Evolutionary conservation across 2,329 filamentous ascomycete genomes (phyloP).

Genomic region (Cytospora piceae): DNA sequence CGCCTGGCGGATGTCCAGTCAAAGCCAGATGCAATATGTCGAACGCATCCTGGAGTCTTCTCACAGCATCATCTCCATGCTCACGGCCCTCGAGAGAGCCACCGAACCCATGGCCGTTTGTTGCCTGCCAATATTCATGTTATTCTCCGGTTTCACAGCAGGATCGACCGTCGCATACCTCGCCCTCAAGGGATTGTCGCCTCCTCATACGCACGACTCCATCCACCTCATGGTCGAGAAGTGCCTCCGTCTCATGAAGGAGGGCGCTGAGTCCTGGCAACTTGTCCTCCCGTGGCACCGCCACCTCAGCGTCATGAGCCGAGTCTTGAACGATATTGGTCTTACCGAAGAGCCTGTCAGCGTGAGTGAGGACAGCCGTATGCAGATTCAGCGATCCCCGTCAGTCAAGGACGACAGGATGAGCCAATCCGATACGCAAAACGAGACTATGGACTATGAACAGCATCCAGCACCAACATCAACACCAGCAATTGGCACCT

Average conservation of each 20-base stretch:
- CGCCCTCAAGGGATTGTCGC: conserved; percentile 63
- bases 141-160: conserved; percentile 64
- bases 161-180: conserved; percentile 65
- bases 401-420: conserved; percentile 59
- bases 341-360: conserved; percentile 39
- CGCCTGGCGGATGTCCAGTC: conserved; percentile 54
- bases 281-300: conserved; percentile 63
- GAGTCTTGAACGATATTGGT: conserved; percentile 60
- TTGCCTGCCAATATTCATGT: conserved; percentile 67
- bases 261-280: conserved; percentile 63
- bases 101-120: conserved; percentile 61
- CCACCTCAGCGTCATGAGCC: conserved; percentile 64
- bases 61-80: conserved; percentile 60
- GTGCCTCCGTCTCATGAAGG: conserved; percentile 61
- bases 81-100: conserved; percentile 59
- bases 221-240: conserved; percentile 61
- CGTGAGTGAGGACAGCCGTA: conserved; percentile 42
- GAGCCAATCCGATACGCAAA: conserved; percentile 59
- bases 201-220: conserved; percentile 59
- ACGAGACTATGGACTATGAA: conserved; percentile 63
- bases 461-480: conserved; percentile 45
- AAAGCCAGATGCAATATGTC: conserved; percentile 55
- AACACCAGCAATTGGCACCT: conserved; percentile 40
- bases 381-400: conserved; percentile 40
- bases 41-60: conserved; percentile 62